Base-by-base conservation (phyloP, 306 rosid genomes). In the Abrus precatorius region DNA sequence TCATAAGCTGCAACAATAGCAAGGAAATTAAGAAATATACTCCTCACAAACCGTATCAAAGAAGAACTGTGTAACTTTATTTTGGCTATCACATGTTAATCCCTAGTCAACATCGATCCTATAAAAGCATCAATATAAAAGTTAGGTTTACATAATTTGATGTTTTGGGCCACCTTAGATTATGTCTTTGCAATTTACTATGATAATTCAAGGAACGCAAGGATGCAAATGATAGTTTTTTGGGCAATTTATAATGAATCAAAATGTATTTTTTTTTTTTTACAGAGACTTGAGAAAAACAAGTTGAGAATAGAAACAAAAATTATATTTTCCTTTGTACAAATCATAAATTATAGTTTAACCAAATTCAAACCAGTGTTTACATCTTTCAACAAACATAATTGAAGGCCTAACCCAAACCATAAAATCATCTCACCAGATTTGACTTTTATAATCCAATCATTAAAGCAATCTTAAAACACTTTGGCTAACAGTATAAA, bases 1-100 rank as follows among this genome's bases (percentile, higher is more conserved):
- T n/a, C 6, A 85, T 65, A 48, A 85, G 88, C 85, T 85, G 78
- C 75, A 77, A 2, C 49, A 75, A 2, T 4, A 29, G 29, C 11
- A 53, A 74, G 0, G 7, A 72, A 65, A 57, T 30, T 32, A 10
- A 13, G 45, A 13, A 44, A 40, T 50, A 3, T 44, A 61, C 32
- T 40, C 38, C 38, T 34, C n/a, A n/a, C n/a, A n/a, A n/a, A n/a
- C n/a, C n/a, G n/a, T n/a, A n/a, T n/a, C n/a, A n/a, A n/a, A n/a
- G n/a, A n/a, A n/a, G n/a, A n/a, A n/a, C n/a, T n/a, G n/a, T n/a
- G 38, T 34, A 34, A 4, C 38, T 34, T 34, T 4, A 34, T 34
- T 4, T 34, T 34, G 2, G 38, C 4, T 34, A 34, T 34, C 38
- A 34, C 38, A 34, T 34, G 38, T 34, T 34, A 34, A 34, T 34